Evolutionary conservation across 257 asterid genomes (phyloP).

Genomic region (Solanum raphanifolium): DNA sequence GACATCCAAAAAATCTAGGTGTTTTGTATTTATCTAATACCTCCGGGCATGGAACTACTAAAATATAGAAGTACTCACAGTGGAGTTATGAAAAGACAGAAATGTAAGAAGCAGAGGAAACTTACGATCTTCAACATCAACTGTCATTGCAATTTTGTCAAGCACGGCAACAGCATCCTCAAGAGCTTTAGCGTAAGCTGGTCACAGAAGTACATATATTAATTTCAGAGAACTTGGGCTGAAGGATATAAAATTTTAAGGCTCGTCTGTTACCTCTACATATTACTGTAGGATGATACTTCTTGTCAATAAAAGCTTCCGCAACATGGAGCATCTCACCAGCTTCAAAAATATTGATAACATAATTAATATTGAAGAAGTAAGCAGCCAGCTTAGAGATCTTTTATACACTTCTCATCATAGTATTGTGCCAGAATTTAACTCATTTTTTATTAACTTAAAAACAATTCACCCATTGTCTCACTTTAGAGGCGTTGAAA

Average conservation of each 20-base stretch:
- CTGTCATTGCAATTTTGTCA: conserved; percentile 78
- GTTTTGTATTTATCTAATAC: neutral
- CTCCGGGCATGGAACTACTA: neutral
- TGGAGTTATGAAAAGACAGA: neutral
- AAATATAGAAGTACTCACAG: neutral
- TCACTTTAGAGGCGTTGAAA: neutral
- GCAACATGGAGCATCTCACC: conserved; percentile 99
- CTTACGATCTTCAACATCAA: conserved; percentile 90
- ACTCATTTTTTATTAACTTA: neutral
- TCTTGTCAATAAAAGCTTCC: conserved; percentile 90
- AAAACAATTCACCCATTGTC: neutral
- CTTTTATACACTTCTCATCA: neutral
- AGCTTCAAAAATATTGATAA: conserved; percentile 33
- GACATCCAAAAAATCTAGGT: neutral
- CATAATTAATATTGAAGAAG: neutral
- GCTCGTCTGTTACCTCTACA: conserved; percentile 56
- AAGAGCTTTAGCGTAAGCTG: conserved; percentile 86
- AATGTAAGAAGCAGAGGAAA: neutral
- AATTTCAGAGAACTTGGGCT: neutral
- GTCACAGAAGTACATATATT: conserved; percentile 5
- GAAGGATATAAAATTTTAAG: neutral
- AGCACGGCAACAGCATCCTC: conserved; percentile 83
- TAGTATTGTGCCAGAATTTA: neutral
- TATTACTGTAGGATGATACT: conserved; percentile 84
- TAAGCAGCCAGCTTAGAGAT: neutral